Conservation (phyloP, 2,329 filamentous ascomycete genomes). For the Hyphodiscus sp. region DNA sequence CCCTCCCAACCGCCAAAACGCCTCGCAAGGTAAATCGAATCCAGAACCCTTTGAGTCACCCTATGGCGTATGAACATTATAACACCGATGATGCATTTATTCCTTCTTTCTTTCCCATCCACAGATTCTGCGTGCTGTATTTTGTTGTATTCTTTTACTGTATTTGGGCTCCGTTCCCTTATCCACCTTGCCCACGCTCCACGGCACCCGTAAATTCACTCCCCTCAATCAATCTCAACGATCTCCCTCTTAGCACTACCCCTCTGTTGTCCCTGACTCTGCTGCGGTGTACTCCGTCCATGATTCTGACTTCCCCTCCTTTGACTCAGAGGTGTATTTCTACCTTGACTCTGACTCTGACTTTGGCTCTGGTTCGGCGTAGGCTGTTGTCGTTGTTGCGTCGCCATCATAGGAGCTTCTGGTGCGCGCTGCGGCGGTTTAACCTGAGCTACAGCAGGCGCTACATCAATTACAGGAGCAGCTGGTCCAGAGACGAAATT, state of each 20-base stretch:
- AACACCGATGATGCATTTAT: no score
- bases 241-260: slow-evolving; percentile 3
- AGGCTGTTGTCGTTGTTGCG: slow-evolving; percentile 5
- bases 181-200: no score
- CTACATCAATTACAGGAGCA: neutral
- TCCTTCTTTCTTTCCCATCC: no score
- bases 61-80: no score
- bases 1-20: no score
- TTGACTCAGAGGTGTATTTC: neutral
- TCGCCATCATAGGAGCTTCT: neutral
- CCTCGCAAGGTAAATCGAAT: no score
- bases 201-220: no score
- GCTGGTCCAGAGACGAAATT: slow-evolving; percentile 7
- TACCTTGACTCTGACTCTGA: slow-evolving; percentile 10
- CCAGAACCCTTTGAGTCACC: no score
- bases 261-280: slow-evolving; percentile 10
- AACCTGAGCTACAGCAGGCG: neutral
- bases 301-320: neutral
- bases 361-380: slow-evolving; percentile 11
- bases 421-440: neutral
- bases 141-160: no score
- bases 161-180: no score
- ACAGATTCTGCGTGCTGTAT: no score
- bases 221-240: slow-evolving; percentile 11
- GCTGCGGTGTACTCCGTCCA: slow-evolving; percentile 1